A percentile compares a stretch with the other conserved stretches of the same genome.
Evolutionary conservation across 441 rosid genomes (phyloP).

Genomic region (Erysimum cheiri): DNA sequence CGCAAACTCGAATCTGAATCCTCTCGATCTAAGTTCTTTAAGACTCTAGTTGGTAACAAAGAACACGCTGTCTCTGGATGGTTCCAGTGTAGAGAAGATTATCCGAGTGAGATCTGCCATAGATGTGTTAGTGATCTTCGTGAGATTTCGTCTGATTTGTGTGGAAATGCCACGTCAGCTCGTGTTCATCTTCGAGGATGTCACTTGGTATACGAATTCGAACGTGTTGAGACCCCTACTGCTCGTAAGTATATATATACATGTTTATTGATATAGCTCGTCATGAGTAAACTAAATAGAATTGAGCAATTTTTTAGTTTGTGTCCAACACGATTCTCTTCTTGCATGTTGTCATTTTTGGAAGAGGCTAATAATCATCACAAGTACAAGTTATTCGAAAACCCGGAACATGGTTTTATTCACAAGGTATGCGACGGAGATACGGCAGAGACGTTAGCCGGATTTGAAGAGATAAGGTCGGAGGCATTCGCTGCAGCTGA

Average conservation of each 20-base stretch:
- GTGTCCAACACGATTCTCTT: background rate
- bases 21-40: slow-evolving; percentile 55
- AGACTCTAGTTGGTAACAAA: slow-evolving; percentile 53
- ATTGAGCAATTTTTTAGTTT: background rate
- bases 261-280: background rate
- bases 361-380: slow-evolving; percentile 35
- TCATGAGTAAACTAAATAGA: background rate
- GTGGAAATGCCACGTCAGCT: slow-evolving; percentile 55
- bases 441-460: slow-evolving; percentile 41
- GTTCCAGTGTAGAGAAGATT: slow-evolving; percentile 72
- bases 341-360: background rate
- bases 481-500: slow-evolving; percentile 60
- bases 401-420: slow-evolving; percentile 40
- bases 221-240: slow-evolving; percentile 30
- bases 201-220: slow-evolving; percentile 58
- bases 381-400: slow-evolving; percentile 34
- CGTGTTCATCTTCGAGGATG: slow-evolving; percentile 80
- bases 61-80: slow-evolving; percentile 59
- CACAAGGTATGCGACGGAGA: slow-evolving; percentile 57
- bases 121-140: slow-evolving; percentile 57
- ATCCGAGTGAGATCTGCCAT: slow-evolving; percentile 53
- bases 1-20: slow-evolving; percentile 55
- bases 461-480: slow-evolving; percentile 54
- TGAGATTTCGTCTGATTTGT: slow-evolving; percentile 46
- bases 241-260: slow-evolving; percentile 24